Percentiles rank a stretch among this genome's conserved stretches.
Conservation (phyloP, 768 basidiomycete genomes). For the Daedaleopsis nitida region DNA sequence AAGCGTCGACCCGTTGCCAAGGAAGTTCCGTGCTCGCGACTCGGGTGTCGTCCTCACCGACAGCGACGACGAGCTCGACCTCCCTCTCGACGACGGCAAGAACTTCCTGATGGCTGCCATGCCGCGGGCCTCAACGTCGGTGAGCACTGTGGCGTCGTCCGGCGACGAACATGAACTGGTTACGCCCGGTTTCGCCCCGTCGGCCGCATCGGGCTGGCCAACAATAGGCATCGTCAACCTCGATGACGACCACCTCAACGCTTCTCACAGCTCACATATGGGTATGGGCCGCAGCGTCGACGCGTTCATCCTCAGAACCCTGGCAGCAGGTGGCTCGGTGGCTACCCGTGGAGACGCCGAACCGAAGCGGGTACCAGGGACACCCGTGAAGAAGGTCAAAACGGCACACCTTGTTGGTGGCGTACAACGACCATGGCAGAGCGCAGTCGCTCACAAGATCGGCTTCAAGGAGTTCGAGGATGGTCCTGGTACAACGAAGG, state of each 20-base stretch:
- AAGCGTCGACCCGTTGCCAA: slow-evolving; percentile 43
- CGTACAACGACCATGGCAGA: slow-evolving; percentile 75
- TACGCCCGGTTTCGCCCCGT: slow-evolving; percentile 64
- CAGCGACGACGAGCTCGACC: slow-evolving; percentile 29
- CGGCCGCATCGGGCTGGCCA: slow-evolving; percentile 65
- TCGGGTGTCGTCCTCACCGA: slow-evolving; percentile 69
- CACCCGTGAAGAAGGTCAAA: slow-evolving; percentile 78
- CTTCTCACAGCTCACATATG: slow-evolving; percentile 32
- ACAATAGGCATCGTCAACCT: slow-evolving; percentile 36
- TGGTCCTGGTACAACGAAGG: slow-evolving; percentile 36
- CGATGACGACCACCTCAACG: slow-evolving; percentile 12
- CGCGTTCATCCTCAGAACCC: slow-evolving; percentile 70
- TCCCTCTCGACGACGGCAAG: slow-evolving; percentile 15
- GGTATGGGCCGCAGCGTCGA: slow-evolving; percentile 43
- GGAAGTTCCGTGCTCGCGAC: slow-evolving; percentile 73
- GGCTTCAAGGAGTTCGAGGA: slow-evolving; percentile 48
- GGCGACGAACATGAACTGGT: slow-evolving; percentile 67
- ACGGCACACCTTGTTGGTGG: slow-evolving; percentile 48
- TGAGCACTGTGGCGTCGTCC: slow-evolving; percentile 63
- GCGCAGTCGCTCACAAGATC: slow-evolving; percentile 72
- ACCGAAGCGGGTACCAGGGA: slow-evolving; percentile 72
- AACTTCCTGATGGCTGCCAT: slow-evolving; percentile 38
- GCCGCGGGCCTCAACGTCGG: slow-evolving; percentile 63
- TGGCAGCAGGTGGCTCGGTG: slow-evolving; percentile 59
- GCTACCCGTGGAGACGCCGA: slow-evolving; percentile 35